Conservation (phyloP, 2,329 filamentous ascomycete genomes). For the Zasmidium cellare region DNA sequence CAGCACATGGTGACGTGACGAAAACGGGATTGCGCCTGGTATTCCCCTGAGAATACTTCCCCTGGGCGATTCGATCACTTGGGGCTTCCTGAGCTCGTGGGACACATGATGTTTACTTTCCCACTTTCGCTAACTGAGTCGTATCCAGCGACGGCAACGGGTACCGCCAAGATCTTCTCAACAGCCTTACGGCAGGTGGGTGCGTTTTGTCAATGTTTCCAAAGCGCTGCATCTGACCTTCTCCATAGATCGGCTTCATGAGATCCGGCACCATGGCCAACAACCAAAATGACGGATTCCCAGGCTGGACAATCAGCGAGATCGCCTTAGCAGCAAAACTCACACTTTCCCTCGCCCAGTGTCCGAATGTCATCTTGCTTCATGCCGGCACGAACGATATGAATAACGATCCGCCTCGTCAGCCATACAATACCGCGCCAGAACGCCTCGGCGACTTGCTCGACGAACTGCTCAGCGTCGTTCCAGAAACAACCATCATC, state of each 20-base stretch:
- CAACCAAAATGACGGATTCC: background rate
- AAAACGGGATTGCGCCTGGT: background rate
- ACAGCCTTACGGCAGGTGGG: background rate
- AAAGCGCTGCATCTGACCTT: too few relatives aligned
- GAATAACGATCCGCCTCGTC: background rate
- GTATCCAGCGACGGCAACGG: slow-evolving; percentile 1
- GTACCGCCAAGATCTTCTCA: background rate
- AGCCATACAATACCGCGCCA: slow-evolving; percentile 5
- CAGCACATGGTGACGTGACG: too few relatives aligned
- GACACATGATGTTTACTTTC: too few relatives aligned
- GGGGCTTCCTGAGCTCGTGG: background rate
- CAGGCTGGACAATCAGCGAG: background rate
- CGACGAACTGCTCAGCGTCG: slow-evolving; percentile 10
- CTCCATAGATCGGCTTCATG: background rate
- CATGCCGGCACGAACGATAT: slow-evolving; percentile 22
- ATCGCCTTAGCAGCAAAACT: background rate
- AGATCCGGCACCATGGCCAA: background rate
- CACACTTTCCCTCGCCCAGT: background rate
- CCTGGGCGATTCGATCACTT: slow-evolving; percentile 3
- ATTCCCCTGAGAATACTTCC: background rate
- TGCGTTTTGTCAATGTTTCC: too few relatives aligned
- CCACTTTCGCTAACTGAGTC: too few relatives aligned
- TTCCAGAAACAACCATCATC: slow-evolving; percentile 14
- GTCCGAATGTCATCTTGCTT: slow-evolving; percentile 18
- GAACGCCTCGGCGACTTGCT: slow-evolving; percentile 13